Evolutionary conservation across 148 eudicot species (phyloP).

Genomic region (Euryodendron excelsum): DNA sequence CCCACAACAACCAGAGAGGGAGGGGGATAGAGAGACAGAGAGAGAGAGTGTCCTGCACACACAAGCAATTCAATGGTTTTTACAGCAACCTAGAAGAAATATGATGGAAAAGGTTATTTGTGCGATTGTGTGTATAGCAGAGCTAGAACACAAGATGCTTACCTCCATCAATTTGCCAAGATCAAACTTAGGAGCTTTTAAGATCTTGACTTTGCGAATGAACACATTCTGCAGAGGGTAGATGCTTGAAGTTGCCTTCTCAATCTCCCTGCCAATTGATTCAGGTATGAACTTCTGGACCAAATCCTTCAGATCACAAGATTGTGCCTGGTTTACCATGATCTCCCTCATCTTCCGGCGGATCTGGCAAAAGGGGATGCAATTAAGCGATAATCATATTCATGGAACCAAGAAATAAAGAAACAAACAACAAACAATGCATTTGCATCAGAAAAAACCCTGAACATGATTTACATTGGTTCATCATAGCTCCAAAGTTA

Average conservation of each 20-base stretch:
- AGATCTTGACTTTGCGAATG: conserved; percentile 81
- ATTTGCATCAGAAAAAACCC: background rate
- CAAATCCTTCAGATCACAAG: conserved; percentile 79
- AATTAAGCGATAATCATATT: background rate
- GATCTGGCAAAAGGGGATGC: conserved; percentile 33
- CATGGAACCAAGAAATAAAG: background rate
- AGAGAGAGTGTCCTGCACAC: too few species aligned
- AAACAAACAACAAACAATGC: background rate
- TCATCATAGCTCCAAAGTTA: background rate
- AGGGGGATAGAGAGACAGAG: too few species aligned
- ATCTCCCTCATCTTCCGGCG: conserved; percentile 91
- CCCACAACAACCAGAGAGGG: too few species aligned
- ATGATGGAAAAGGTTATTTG: background rate
- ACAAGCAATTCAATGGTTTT: too few species aligned
- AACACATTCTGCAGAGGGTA: conserved; percentile 82
- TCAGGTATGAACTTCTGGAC: conserved; percentile 82
- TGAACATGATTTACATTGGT: background rate
- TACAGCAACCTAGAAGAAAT: too few species aligned
- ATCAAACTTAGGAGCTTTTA: conserved; percentile 87
- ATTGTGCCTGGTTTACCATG: conserved; percentile 78
- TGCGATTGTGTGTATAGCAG: background rate
- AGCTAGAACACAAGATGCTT: background rate
- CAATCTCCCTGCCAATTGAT: conserved; percentile 83
- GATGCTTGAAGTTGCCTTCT: conserved; percentile 76
- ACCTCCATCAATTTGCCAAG: conserved; percentile 88